A percentile compares a stretch with the other conserved stretches of the same genome.
These are phyloP conservation scores for Hypocreales sp. DNA, from an alignment of 2,329 filamentous ascomycete species.

Conservation along the genomic window DNA sequence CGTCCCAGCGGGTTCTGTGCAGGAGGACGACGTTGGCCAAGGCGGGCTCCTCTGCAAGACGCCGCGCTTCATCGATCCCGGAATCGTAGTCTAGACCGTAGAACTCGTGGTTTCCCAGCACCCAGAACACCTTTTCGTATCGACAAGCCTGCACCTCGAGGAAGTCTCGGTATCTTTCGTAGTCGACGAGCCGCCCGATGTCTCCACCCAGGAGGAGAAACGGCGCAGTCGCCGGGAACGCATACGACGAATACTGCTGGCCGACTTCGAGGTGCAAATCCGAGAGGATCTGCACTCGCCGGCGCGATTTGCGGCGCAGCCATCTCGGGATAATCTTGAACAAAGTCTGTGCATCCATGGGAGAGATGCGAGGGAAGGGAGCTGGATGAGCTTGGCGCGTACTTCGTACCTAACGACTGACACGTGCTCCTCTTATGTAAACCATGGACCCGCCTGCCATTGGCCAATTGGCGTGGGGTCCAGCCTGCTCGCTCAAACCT, in stretches of 20 bases:
- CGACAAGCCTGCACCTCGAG: conserved; percentile 22
- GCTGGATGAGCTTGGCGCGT: no score
- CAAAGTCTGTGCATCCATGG: no score
- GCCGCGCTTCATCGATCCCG: conserved; percentile 19
- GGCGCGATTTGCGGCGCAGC: neutral
- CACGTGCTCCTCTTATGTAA: no score
- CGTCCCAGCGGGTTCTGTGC: conserved; percentile 22
- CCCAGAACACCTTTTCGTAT: conserved; percentile 28
- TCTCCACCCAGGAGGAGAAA: conserved; percentile 33
- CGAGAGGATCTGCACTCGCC: conserved; percentile 22
- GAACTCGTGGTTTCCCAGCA: conserved; percentile 40
- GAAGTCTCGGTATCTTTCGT: conserved; percentile 27
- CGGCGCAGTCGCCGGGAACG: conserved; percentile 22
- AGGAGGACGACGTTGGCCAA: conserved; percentile 26
- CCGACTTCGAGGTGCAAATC: conserved; percentile 34
- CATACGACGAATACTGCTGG: conserved; percentile 24
- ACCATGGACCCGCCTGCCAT: no score
- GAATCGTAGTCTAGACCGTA: conserved; percentile 24
- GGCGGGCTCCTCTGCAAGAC: conserved; percentile 20
- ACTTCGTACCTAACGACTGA: no score
- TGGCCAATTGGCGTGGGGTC: no score
- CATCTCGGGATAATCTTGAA: conserved; percentile 1
- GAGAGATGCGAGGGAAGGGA: no score
- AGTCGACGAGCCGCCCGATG: conserved; percentile 31
- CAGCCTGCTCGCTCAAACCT: no score